A percentile compares a stretch with the other conserved stretches of the same genome.
Conservation (phyloP, 306 rosid species). For the Herpetospermum pedunculosum region DNA sequence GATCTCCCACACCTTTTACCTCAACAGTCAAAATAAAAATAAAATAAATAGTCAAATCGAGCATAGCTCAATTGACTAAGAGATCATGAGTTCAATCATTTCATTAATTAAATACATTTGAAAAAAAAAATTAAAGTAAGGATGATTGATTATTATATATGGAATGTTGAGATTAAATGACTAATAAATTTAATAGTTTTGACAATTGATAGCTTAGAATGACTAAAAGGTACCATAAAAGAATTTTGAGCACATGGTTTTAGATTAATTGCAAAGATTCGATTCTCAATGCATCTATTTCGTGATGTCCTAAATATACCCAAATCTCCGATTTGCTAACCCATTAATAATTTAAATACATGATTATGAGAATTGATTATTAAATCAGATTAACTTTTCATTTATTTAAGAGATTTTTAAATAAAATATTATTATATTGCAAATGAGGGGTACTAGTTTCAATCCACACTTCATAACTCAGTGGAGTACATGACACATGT, state of each 20-base stretch:
- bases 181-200: not conserved
- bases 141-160: not conserved
- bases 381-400: not conserved
- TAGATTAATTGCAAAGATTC: not conserved
- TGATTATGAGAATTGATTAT: not conserved
- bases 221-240: not conserved
- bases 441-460: no score
- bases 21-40: no score
- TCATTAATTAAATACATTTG: no score
- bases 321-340: not conserved
- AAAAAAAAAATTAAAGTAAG: no score
- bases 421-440: no score
- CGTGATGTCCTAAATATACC: constrained; percentile 1
- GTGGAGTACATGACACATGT: no score
- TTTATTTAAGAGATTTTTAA: no score
- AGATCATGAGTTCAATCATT: no score
- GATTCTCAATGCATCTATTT: not conserved
- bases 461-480: no score
- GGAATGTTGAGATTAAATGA: not conserved
- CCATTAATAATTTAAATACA: not conserved
- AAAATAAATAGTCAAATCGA: no score
- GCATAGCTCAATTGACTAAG: no score
- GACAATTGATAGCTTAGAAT: not conserved
- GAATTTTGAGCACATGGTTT: not conserved
- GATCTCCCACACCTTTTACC: no score